Evolutionary conservation across 2,329 filamentous ascomycete species (phyloP), one percentile per base, ranked within the genome.

Genomic region (Lachnellula arida): DNA sequence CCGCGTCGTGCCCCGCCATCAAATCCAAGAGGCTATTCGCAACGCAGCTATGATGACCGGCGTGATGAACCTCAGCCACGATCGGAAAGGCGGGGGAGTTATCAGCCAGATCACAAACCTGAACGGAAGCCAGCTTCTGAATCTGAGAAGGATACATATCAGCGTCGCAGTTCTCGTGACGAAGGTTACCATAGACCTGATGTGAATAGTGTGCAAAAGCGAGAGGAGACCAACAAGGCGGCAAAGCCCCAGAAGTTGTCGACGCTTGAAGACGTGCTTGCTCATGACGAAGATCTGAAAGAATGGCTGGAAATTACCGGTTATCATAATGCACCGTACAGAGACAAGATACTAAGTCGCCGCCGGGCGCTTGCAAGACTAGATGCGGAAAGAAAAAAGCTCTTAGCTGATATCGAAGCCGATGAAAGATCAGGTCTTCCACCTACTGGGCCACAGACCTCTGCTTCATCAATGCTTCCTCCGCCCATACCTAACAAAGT

Each of bases 241-340:
- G 48, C 46, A 49, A 46, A 57, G 49, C 25, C 51, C 51, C 39
- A 60, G 65, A 57, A 52, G 25, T 48, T 50, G 35, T 60, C 66
- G 32, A 63, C 57, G 23, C 55, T 70, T 17, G 49, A 52, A 46
- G 60, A 68, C 34, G 5, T 68, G 15, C 51, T 71, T 35, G 56
- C 60, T 35, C 52, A 61, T 52, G 61, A 71, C 43, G 54, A 64
- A 37, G 68, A 72, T 52, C 54, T 73, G 34, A 66, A 63, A 60
- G 68, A 71, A 53, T 73, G 71, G 70, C 56, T 73, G 40, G 62
- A 68, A 12, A 62, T 70, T 22, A 72, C 71, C 25, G 65, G 67
- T 3, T 73, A 66, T 55, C 64, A 71, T 58, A 68, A 72, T 61
- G 53, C 53, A 40, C 54, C 55, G n/a, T 71, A 72, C 48, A 68